phyloP scores from a whole-genome alignment of 306 rosid species.

The Cicer chorassanicum region DNA sequence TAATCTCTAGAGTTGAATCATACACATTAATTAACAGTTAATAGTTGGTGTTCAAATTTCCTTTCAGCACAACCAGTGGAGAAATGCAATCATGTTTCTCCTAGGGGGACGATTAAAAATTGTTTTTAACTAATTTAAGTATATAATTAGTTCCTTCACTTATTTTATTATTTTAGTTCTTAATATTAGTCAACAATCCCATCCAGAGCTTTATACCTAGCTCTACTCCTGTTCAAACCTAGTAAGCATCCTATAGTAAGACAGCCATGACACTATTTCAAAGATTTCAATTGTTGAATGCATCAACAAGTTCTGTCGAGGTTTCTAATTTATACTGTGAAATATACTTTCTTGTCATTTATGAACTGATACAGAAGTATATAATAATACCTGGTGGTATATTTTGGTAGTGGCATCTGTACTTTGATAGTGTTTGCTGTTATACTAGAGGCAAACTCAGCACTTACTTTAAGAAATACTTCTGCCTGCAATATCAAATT shows the following conservation, averaged over 20 bases:
- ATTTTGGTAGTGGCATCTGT: conserved; percentile 81
- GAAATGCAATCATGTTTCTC: not conserved
- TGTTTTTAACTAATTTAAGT: not conserved
- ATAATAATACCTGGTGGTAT: conserved; percentile 57
- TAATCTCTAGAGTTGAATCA: conserved; percentile 4
- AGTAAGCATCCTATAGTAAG: not conserved
- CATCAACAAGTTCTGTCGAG: conserved; percentile 31
- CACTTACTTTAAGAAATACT: conserved; percentile 69
- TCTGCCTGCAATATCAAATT: conserved; percentile 64
- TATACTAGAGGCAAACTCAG: conserved; percentile 76
- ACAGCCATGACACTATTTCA: conserved; percentile 16
- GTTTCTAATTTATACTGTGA: conserved; percentile 32
- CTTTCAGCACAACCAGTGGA: conserved; percentile 26
- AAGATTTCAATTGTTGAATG: conserved; percentile 11
- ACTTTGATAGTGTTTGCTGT: conserved; percentile 76
- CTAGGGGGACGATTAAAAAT: not conserved
- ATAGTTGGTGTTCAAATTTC: conserved; percentile 26
- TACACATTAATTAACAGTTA: conserved; percentile 14
- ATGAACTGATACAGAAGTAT: conserved; percentile 26
- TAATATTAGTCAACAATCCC: conserved; percentile 23
- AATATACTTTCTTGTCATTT: conserved; percentile 33
- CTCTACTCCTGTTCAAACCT: conserved; percentile 8
- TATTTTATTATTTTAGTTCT: not conserved
- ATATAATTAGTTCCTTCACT: conserved; percentile 5
- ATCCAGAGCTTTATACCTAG: conserved; percentile 26